Percentiles rank a stretch among this genome's conserved stretches.
Evolutionary conservation across 2,329 filamentous ascomycete species (phyloP).

Genomic region (Elsinoe arachidis): DNA sequence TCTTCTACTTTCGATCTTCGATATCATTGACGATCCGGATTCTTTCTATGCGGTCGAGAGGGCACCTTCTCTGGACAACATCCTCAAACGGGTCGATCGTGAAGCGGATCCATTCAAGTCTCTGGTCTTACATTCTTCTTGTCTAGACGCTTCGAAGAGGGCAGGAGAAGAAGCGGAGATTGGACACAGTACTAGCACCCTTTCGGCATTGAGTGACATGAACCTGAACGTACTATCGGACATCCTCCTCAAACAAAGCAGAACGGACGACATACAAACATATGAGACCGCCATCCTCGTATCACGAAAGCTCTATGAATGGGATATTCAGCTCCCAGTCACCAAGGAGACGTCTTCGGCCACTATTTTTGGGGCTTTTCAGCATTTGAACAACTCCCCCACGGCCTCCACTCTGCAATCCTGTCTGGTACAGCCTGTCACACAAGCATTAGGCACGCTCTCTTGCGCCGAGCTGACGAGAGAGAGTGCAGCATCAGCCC

Average conservation of each 20-base stretch:
- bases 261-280: constrained; percentile 49
- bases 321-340: constrained; percentile 74
- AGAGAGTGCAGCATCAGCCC: constrained; percentile 9
- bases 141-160: constrained; percentile 77
- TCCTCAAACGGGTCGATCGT: constrained; percentile 77
- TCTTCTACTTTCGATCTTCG: constrained; percentile 73
- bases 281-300: constrained; percentile 68
- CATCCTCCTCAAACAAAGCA: constrained; percentile 62
- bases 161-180: constrained; percentile 47
- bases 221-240: constrained; percentile 81
- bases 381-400: constrained; percentile 62
- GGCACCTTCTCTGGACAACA: constrained; percentile 63
- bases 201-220: constrained; percentile 68
- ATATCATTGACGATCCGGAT: constrained; percentile 90
- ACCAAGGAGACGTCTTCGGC: constrained; percentile 42
- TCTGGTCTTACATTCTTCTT: constrained; percentile 80
- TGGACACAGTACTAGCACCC: constrained; percentile 58
- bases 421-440: constrained; percentile 40
- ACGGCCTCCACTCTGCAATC: constrained; percentile 45
- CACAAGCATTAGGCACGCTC: background rate
- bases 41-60: constrained; percentile 88
- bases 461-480: background rate
- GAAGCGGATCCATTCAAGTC: constrained; percentile 82
- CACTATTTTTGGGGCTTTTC: constrained; percentile 70
- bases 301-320: constrained; percentile 76